Evolutionary conservation across 345 rosid genomes (phyloP), one percentile per base, ranked within the genome.

Genomic region (Corymbia maculata): DNA sequence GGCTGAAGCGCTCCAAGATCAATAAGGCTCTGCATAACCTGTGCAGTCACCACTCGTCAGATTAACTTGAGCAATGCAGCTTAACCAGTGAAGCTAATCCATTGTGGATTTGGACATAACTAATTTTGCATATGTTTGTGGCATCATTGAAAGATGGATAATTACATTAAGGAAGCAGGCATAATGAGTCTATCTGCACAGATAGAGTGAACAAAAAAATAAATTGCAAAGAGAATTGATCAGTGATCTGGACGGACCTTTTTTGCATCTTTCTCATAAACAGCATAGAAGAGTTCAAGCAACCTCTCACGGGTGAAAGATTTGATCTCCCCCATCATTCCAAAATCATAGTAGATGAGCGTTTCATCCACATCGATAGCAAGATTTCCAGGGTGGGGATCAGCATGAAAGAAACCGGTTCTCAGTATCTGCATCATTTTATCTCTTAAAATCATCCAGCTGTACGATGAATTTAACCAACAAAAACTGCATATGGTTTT

Each of bases 281-380:
- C 92, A 47, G 98, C 92, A 92, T 96, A 96, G 93, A 97, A 97
- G 90, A 97, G 99, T 89, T 94, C 97, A 66, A 97, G 96, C 92
- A 97, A 87, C 88, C 97, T 96, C 89, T 89, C 94, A 21, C 99
- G 97, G 49, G 99, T 97, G 90, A 96, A 96, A 57, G 96, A 92
- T 92, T 97, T 96, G 88, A 97, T 96, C 89, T 97, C 99, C 90
- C 99, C 99, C 99, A 97, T 97, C 99, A 97, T 96, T 51, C 99
- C 99, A 85, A 96, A 97, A 92, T 97, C 99, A 88, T 97, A 97
- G 90, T 97, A 97, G 90, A 97, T 97, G 87, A 97, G 89, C 24
- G 97, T 84, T 89, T 97, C 97, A 87, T 97, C 98, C 86, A 89
- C 91, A 91, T 97, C 99, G 66, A 97, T 91, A 24, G 99, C 99